These are phyloP conservation scores for Oryza nivara DNA, from an alignment of 176 grass and related monocot species.

Conservation along the genomic window DNA sequence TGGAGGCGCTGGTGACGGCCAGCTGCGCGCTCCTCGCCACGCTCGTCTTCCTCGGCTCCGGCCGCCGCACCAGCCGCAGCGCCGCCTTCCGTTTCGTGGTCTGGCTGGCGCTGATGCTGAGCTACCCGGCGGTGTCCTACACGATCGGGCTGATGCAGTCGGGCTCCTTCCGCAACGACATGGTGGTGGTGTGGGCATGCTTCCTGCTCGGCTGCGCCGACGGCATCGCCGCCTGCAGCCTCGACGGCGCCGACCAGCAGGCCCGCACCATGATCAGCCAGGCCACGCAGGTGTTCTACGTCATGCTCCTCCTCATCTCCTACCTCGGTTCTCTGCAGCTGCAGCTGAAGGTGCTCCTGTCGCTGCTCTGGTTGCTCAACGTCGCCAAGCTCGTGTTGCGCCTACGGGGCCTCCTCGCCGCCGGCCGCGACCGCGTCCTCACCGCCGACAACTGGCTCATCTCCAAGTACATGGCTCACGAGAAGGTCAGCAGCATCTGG, in stretches of 20 bases:
- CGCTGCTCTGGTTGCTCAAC: slow-evolving; percentile 5
- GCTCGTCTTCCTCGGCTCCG: neutral
- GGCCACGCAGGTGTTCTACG: slow-evolving; percentile 1
- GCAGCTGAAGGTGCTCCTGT: neutral
- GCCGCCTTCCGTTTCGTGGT: neutral
- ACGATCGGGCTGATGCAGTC: slow-evolving; percentile 36
- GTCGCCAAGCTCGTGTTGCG: slow-evolving; percentile 21
- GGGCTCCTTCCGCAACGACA: neutral
- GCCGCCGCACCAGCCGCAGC: slow-evolving; percentile 10
- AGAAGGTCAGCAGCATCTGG: neutral
- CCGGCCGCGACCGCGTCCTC: neutral
- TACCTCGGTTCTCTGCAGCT: neutral
- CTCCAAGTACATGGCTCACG: slow-evolving; percentile 3
- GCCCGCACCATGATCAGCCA: slow-evolving; percentile 1
- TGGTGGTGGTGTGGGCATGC: slow-evolving; percentile 22
- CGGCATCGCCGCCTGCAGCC: neutral
- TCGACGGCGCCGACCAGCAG: slow-evolving; percentile 6
- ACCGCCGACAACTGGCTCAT: slow-evolving; percentile 5
- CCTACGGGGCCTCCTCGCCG: neutral
- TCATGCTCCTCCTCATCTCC: neutral
- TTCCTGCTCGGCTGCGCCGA: slow-evolving; percentile 31
- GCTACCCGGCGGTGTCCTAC: slow-evolving; percentile 38
- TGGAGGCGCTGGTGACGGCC: neutral
- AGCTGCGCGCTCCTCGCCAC: neutral
- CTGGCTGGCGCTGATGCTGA: neutral